phyloP scores from a whole-genome alignment of 2,329 filamentous ascomycete genomes.

The Fusarium incarnatum region DNA sequence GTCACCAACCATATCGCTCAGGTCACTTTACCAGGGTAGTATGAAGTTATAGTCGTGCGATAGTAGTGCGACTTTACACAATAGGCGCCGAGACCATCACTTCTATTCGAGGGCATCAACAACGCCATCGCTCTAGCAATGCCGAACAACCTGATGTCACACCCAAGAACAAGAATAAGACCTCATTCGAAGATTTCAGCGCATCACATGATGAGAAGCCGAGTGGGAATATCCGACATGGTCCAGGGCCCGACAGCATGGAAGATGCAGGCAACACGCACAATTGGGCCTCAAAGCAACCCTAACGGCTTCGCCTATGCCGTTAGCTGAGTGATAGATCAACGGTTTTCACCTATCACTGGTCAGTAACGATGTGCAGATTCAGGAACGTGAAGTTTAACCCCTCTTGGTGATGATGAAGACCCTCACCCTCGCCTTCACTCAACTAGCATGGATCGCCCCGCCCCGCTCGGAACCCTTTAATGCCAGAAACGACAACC shows the following conservation, averaged over 20 bases:
- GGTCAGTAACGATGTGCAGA: conserved; percentile 5
- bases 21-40: conserved; percentile 14
- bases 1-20: conserved; percentile 38
- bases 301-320: conserved; percentile 11
- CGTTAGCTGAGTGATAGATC: conserved; percentile 14
- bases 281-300: conserved; percentile 41
- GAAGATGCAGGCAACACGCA: conserved; percentile 29
- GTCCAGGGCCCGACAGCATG: conserved; percentile 32
- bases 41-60: conserved; percentile 37
- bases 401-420: conserved; percentile 20
- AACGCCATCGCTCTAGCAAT: conserved; percentile 8
- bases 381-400: conserved; percentile 33
- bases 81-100: conserved; percentile 30
- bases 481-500: conserved; percentile 3
- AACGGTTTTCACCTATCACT: conserved; percentile 17
- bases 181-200: conserved; percentile 32
- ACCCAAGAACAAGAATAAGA: conserved; percentile 9
- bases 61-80: conserved; percentile 35
- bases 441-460: conserved; percentile 23
- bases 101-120: conserved; percentile 28
- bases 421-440: background rate
- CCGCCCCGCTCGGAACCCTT: conserved; percentile 29
- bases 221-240: conserved; percentile 20
- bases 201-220: conserved; percentile 37
- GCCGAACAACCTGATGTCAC: conserved; percentile 29